These are phyloP conservation scores for Kalaharituber pfeilii DNA, from an alignment of 2,329 filamentous ascomycete species.

Conservation along the genomic window DNA sequence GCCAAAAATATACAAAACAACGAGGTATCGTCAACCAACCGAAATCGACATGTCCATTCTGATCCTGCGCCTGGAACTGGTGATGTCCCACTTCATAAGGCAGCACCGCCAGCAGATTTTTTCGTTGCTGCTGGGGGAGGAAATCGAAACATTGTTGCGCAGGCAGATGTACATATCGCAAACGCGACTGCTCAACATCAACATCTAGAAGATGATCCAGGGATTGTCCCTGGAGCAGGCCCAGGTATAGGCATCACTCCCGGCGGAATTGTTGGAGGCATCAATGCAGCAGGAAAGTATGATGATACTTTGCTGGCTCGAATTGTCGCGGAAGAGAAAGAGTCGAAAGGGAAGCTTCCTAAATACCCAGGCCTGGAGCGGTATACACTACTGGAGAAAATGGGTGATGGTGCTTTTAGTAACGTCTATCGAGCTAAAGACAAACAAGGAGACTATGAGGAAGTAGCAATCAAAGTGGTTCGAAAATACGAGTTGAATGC, in stretches of 20 bases:
- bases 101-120: constrained; percentile 38
- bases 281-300: constrained; percentile 7
- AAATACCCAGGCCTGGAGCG: constrained; percentile 68
- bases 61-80: constrained; percentile 30
- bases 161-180: constrained; percentile 48
- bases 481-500: constrained; percentile 98
- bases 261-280: constrained; percentile 7
- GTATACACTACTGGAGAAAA: constrained; percentile 82
- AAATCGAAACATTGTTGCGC: constrained; percentile 47
- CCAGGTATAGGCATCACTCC: constrained; percentile 6
- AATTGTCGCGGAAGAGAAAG: constrained; percentile 81
- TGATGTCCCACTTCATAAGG: constrained; percentile 31
- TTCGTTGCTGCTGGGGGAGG: constrained; percentile 43
- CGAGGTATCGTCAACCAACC: constrained; percentile 35
- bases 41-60: constrained; percentile 39
- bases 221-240: constrained; percentile 1
- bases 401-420: constrained; percentile 97
- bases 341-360: constrained; percentile 69
- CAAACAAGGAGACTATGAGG: constrained; percentile 47
- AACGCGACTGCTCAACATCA: constrained; percentile 47
- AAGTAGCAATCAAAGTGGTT: constrained; percentile 96
- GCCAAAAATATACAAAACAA: constrained; percentile 51
- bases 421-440: constrained; percentile 90
- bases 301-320: constrained; percentile 56
- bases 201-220: constrained; percentile 30